Percentiles rank a stretch among this genome's conserved stretches.
Evolutionary conservation across 495 filamentous ascomycete genomes (phyloP).

Genomic region (Neurospora sp.): DNA sequence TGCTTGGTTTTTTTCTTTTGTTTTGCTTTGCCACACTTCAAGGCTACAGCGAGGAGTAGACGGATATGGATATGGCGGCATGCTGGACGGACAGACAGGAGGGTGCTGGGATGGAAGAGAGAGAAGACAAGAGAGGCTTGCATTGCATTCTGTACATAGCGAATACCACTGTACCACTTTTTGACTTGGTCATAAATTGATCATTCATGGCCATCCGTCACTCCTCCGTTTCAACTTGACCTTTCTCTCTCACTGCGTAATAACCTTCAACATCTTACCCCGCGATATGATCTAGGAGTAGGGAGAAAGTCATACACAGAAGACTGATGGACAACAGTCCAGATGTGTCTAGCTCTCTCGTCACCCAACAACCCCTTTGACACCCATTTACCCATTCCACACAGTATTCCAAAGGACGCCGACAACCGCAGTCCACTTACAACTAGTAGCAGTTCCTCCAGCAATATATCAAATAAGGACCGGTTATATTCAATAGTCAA

Average conservation of each 20-base stretch:
- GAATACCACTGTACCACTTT: background rate
- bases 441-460: too few relatives aligned
- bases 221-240: background rate
- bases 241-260: background rate
- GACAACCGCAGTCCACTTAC: too few relatives aligned
- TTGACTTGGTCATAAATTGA: background rate
- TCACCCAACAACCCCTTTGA: background rate
- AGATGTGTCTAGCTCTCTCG: background rate
- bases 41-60: background rate
- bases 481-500: too few relatives aligned
- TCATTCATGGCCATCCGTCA: background rate
- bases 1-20: background rate
- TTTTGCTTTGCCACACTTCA: background rate
- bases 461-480: too few relatives aligned
- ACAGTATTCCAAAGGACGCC: too few relatives aligned
- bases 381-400: too few relatives aligned
- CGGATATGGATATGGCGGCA: background rate
- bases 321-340: background rate
- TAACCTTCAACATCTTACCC: background rate
- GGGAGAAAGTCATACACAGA: background rate
- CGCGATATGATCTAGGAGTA: background rate
- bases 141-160: background rate
- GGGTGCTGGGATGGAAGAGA: background rate
- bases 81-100: background rate
- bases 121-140: background rate